Evolutionary conservation across 1,139 yeast species (phyloP), one percentile per base, ranked within the genome.

Genomic region (Blastobotrys illinoisensis): DNA sequence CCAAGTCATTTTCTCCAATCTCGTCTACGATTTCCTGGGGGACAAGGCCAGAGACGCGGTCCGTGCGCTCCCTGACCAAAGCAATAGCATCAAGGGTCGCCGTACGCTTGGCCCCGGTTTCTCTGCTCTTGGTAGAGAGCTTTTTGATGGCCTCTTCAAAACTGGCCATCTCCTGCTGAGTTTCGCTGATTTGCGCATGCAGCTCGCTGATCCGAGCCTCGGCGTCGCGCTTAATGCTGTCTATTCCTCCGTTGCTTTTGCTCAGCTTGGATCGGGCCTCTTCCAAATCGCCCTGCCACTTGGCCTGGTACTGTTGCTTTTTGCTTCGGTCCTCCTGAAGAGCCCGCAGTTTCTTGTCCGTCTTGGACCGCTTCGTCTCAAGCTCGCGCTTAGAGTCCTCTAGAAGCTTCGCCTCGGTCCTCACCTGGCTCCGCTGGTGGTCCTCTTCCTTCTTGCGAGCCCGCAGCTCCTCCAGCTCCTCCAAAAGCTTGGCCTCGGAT

Each of bases 371-470:
- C 48, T 71, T 70, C 13, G 69, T 61, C 48, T 75, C 77, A 18
- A 74, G 61, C 18, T 64, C 63, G n/a, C 75, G 70, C 49, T 69
- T 70, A 6, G 71, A 62, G 49, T 71, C 74, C 56, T 81, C 86
- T 19, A 80, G 64, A 44, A 74, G 66, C 57, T 79, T 79, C 46
- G 75, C 74, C 58, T 81, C 85, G 5, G 76, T 71, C 50, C 79
- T 71, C 49, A 79, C 66, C 55, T 76, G 74, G 11, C 77, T 68
- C 47, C 83, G 71, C 54, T 73, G 75, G n/a, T 69, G 69, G 60
- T 81, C 85, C 53, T 79, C 83, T 14, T 72, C 67, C 56, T 71
- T 75, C 58, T 79, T 74, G 36, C 78, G 71, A 46, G 75, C 77
- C 47, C 73, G 69, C 13, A 79, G 69, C 23, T 72, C 72, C 24